A percentile compares a stretch with the other conserved stretches of the same genome.
Conservation (phyloP, 2,329 filamentous ascomycete species). For the Macrophomina phaseolina region DNA sequence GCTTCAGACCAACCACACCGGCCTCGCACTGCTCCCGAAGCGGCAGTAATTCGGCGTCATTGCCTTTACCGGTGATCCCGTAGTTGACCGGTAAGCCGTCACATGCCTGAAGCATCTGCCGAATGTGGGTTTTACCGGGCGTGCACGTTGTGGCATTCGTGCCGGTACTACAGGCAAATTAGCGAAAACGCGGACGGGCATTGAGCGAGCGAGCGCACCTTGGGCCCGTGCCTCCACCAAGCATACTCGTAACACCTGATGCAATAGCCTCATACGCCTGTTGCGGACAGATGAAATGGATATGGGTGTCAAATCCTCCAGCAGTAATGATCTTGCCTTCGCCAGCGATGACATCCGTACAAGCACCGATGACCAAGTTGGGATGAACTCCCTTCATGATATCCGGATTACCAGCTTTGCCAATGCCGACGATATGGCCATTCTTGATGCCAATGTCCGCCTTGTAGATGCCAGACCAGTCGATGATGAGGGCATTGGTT, state of each 20-base stretch:
- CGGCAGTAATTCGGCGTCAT: conserved; percentile 73
- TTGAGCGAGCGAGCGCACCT: conserved; percentile 59
- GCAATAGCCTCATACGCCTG: conserved; percentile 84
- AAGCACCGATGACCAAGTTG: conserved; percentile 81
- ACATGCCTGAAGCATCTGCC: conserved; percentile 86
- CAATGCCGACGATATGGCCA: conserved; percentile 84
- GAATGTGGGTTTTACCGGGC: conserved; percentile 80
- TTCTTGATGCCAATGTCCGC: conserved; percentile 94
- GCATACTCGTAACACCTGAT: conserved; percentile 85
- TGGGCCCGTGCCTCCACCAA: conserved; percentile 92
- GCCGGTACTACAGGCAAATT: conserved; percentile 66
- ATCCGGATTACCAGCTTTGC: conserved; percentile 96
- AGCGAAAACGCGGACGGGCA: conserved; percentile 28
- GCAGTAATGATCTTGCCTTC: conserved; percentile 91
- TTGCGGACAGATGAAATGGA: conserved; percentile 95
- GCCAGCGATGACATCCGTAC: conserved; percentile 89
- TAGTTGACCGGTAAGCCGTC: conserved; percentile 84
- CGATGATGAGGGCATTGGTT: conserved; percentile 86
- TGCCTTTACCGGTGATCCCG: conserved; percentile 92
- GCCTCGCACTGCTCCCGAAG: conserved; percentile 81
- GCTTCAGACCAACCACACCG: conserved; percentile 86
- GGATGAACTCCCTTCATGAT: conserved; percentile 87
- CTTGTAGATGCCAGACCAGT: conserved; percentile 94
- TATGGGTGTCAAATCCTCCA: conserved; percentile 87
- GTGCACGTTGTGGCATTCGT: conserved; percentile 94